Base-by-base conservation (phyloP, 768 basidiomycete genomes). In the Boletus sp. region DNA sequence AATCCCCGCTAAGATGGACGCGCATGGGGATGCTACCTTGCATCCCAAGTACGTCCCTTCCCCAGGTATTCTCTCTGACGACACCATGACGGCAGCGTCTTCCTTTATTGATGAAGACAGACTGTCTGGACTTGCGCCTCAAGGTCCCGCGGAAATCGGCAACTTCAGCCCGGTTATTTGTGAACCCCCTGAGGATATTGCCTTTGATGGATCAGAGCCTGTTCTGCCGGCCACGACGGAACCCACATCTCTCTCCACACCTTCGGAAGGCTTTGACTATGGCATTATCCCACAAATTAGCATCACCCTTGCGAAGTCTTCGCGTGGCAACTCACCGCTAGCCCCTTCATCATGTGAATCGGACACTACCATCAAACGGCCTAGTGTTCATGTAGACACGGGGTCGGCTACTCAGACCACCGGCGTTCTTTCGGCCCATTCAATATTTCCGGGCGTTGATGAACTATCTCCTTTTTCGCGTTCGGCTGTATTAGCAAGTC, bases 321-420 rank as follows among this genome's bases (percentile, higher is more conserved):
- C 69, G 32, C 67, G 63, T 54, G 67, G 67, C 47, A 63, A 69
- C 36, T 70, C 69, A 8, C 69, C 69, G 30, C 56, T 65, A 10
- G 60, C 57, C 33, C 54, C 63, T 53, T 53, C 69, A 40, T 46
- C 69, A 55, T 67, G 65, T 56, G 69, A 67, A 24, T 69, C 69
- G 17, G 68, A 67, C 20, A 55, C 60, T 24, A 67, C 61, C 41
- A 36, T 58, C 55, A 70, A 60, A 52, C 61, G 70, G 40, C 65
- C 67, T 3, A 69, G 65, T n/a, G 67, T 70, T 24, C 62, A 71
- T 28, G 69, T 70, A 40, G 54, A 69, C 61, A 70, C 69, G 47
- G 65, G 54, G 37, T 64, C 69, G 47, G 54, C 65, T 56, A 58
- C 67, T 58, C 66, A 67, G 14, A 35, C 52, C 55, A 50, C 53